These are phyloP conservation scores for Euphorbia peplus DNA, from an alignment of 345 rosid species.

Conservation along the genomic window DNA sequence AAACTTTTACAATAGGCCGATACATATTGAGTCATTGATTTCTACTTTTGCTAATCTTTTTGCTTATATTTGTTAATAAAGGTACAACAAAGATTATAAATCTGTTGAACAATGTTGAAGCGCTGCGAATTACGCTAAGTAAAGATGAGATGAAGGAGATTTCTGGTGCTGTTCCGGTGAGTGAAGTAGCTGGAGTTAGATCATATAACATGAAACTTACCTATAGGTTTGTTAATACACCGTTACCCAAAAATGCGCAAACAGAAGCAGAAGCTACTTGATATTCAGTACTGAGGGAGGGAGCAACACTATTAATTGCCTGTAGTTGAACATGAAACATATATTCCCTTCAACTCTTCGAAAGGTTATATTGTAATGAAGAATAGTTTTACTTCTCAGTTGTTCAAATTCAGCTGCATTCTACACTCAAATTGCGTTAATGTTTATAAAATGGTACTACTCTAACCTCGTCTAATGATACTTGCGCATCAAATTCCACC, in stretches of 20 bases:
- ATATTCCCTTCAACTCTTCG: no score
- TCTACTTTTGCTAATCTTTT: background rate
- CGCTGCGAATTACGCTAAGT: background rate
- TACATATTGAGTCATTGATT: no score
- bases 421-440: no score
- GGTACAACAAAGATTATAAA: slow-evolving; percentile 3
- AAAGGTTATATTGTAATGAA: no score
- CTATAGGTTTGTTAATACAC: background rate
- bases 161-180: background rate
- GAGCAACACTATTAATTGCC: no score
- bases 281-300: background rate
- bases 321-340: no score
- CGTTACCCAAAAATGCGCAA: background rate
- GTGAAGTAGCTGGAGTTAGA: slow-evolving; percentile 6
- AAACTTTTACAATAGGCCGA: no score
- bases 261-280: background rate
- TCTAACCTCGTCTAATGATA: no score
- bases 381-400: no score
- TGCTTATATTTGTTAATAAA: background rate
- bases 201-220: background rate
- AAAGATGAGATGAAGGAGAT: slow-evolving; percentile 9
- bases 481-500: no score
- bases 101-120: background rate
- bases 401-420: no score
- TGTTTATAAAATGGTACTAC: no score